phyloP scores from a whole-genome alignment of 2,329 filamentous ascomycete species.

The Sphaerulina vaccinii region DNA sequence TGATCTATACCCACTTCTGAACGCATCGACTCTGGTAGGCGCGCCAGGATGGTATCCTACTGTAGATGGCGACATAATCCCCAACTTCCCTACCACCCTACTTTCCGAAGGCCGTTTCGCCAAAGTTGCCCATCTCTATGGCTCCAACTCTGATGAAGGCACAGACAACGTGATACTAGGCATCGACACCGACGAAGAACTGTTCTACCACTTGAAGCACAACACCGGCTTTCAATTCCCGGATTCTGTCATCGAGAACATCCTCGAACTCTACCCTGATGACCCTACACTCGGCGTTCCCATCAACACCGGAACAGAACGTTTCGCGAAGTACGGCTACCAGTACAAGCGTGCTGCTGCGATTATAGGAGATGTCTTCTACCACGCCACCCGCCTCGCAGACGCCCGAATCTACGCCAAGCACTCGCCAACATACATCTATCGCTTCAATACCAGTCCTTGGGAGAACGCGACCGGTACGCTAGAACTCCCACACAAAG shows the following conservation, averaged over 20 bases:
- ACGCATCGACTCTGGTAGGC: slow-evolving; percentile 28
- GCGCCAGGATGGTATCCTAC: slow-evolving; percentile 42
- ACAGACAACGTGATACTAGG: slow-evolving; percentile 57
- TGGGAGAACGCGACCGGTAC: slow-evolving; percentile 37
- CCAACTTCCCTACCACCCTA: slow-evolving; percentile 53
- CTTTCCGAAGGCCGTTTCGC: slow-evolving; percentile 61
- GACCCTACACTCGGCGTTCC: slow-evolving; percentile 52
- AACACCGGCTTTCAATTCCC: slow-evolving; percentile 25
- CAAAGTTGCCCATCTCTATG: slow-evolving; percentile 58
- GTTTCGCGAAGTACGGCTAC: slow-evolving; percentile 39
- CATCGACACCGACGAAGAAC: slow-evolving; percentile 42
- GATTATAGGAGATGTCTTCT: slow-evolving; percentile 55
- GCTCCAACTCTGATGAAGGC: slow-evolving; percentile 66
- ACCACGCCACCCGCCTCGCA: slow-evolving; percentile 57
- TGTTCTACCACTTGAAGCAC: slow-evolving; percentile 19
- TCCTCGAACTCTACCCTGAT: slow-evolving; percentile 48
- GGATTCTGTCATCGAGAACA: slow-evolving; percentile 23
- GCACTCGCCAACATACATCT: slow-evolving; percentile 56
- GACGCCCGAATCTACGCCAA: slow-evolving; percentile 54
- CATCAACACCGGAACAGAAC: slow-evolving; percentile 39
- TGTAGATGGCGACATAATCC: slow-evolving; percentile 58
- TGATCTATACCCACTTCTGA: slow-evolving; percentile 22
- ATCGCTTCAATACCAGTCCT: slow-evolving; percentile 60
- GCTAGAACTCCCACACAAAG: slow-evolving; percentile 41
- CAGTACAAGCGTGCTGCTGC: slow-evolving; percentile 57